Evolutionary conservation across 2,329 filamentous ascomycete genomes (phyloP).

Genomic region (Fusarium floridanum): DNA sequence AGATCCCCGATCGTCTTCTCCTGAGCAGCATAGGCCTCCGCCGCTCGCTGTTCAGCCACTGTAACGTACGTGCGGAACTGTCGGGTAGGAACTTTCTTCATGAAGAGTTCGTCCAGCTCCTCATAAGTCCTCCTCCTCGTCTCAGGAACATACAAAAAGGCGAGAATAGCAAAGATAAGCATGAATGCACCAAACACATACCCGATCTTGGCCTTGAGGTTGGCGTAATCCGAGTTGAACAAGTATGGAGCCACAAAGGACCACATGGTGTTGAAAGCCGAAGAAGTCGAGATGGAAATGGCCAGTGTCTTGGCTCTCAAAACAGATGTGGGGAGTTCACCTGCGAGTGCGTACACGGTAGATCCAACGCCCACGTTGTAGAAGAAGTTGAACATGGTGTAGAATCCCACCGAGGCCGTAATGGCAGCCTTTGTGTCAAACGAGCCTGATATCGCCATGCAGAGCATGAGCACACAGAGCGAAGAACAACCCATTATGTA

Average conservation of each 20-base stretch:
- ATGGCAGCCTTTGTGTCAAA: conserved; percentile 40
- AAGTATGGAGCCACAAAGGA: conserved; percentile 63
- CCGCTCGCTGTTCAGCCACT: conserved; percentile 40
- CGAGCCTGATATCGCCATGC: conserved; percentile 47
- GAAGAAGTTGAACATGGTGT: conserved; percentile 56
- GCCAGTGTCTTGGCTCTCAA: conserved; percentile 59
- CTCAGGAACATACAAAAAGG: conserved; percentile 64
- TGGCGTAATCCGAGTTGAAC: conserved; percentile 50
- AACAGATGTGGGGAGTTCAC: conserved; percentile 59
- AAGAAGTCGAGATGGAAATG: conserved; percentile 57
- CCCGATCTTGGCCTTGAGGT: conserved; percentile 57
- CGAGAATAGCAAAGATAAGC: conserved; percentile 50
- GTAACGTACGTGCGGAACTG: conserved; percentile 43
- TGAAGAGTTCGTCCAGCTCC: conserved; percentile 48
- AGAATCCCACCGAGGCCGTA: conserved; percentile 51
- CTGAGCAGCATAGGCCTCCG: conserved; percentile 39
- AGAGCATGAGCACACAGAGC: conserved; percentile 41
- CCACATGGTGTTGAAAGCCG: conserved; percentile 57
- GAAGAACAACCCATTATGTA: conserved; percentile 43
- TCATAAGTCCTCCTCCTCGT: conserved; percentile 49
- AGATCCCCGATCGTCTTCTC: neutral
- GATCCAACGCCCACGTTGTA: conserved; percentile 58
- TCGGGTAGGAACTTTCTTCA: conserved; percentile 39
- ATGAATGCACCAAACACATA: conserved; percentile 56
- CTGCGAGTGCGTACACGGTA: conserved; percentile 57